Evolutionary conservation across 495 filamentous ascomycete genomes (phyloP).

Genomic region (Penicillium ucsense): DNA sequence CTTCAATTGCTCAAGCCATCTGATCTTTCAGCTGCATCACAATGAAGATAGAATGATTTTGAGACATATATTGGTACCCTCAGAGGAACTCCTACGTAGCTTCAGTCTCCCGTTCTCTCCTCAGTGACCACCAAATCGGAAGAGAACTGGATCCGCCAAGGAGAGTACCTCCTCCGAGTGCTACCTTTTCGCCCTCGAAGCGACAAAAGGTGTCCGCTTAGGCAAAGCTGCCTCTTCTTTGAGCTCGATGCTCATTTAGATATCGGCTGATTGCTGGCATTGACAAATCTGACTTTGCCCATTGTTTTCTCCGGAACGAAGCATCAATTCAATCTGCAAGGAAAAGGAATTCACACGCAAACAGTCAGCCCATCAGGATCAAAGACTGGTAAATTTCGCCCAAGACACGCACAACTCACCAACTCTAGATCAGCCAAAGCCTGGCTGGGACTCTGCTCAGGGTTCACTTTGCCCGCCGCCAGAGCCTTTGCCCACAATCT

Average conservation of each 20-base stretch:
- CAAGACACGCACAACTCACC: slow-evolving; percentile 1
- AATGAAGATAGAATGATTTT: no score
- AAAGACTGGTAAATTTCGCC: neutral
- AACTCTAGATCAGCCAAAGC: slow-evolving; percentile 56
- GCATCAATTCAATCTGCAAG: slow-evolving; percentile 12
- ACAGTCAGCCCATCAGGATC: neutral
- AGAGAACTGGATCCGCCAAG: no score
- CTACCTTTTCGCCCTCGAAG: no score
- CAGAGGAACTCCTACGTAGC: neutral
- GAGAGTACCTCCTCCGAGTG: no score
- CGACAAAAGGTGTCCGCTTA: no score
- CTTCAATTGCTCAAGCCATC: neutral
- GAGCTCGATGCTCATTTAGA: neutral
- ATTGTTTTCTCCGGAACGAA: slow-evolving; percentile 6
- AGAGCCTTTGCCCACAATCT: slow-evolving; percentile 50
- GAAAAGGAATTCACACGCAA: neutral
- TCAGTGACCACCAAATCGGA: no score
- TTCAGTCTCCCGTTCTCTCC: neutral
- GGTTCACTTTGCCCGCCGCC: slow-evolving; percentile 36
- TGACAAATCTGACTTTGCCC: neutral
- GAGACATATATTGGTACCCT: no score
- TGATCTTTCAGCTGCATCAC: no score
- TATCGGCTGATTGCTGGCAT: neutral
- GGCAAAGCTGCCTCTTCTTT: neutral
- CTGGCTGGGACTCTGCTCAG: slow-evolving; percentile 46